These are phyloP conservation scores for Coniferiporia sulphurascens DNA, from an alignment of 1,284 basidiomycete species.

Conservation along the genomic window DNA sequence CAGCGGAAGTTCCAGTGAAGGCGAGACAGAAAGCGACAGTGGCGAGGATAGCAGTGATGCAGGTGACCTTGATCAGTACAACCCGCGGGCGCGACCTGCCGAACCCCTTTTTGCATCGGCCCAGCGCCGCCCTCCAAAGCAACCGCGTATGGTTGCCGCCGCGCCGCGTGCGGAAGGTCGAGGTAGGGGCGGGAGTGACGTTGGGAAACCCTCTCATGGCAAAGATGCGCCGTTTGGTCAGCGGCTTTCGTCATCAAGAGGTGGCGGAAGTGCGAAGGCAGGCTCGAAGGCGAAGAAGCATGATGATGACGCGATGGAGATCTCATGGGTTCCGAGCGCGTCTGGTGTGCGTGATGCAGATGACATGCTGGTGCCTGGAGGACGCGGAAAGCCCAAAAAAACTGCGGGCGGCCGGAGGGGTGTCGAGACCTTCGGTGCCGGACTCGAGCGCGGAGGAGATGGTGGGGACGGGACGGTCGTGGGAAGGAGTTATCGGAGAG, in stretches of 20 bases:
- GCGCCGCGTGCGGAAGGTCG: constrained; percentile 30
- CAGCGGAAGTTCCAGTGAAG: constrained; percentile 32
- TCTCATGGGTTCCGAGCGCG: constrained; percentile 52
- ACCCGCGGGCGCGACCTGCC: constrained; percentile 23
- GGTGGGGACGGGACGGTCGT: constrained; percentile 53
- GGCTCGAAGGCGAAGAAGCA: constrained; percentile 17
- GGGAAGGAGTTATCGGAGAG: constrained; percentile 64
- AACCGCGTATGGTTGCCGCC: constrained; percentile 28
- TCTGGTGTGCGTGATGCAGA: constrained; percentile 29
- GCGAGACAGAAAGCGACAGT: constrained; percentile 33
- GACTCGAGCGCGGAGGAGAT: constrained; percentile 74
- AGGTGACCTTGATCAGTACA: constrained; percentile 37
- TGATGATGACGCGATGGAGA: constrained; percentile 55
- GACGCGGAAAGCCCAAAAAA: constrained; percentile 31
- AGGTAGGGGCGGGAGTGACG: background rate
- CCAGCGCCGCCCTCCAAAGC: constrained; percentile 41
- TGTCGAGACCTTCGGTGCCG: constrained; percentile 78
- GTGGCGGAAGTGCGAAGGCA: constrained; percentile 18
- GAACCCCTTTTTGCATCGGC: constrained; percentile 50
- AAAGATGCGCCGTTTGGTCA: constrained; percentile 62
- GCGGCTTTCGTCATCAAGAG: constrained; percentile 35
- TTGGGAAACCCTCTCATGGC: background rate
- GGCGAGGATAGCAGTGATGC: constrained; percentile 52
- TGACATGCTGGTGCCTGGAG: constrained; percentile 28
- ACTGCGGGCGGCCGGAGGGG: constrained; percentile 47